A percentile compares a stretch with the other conserved stretches of the same genome.
Conservation (phyloP, 2,329 filamentous ascomycete species). For the Nemania serpens region DNA sequence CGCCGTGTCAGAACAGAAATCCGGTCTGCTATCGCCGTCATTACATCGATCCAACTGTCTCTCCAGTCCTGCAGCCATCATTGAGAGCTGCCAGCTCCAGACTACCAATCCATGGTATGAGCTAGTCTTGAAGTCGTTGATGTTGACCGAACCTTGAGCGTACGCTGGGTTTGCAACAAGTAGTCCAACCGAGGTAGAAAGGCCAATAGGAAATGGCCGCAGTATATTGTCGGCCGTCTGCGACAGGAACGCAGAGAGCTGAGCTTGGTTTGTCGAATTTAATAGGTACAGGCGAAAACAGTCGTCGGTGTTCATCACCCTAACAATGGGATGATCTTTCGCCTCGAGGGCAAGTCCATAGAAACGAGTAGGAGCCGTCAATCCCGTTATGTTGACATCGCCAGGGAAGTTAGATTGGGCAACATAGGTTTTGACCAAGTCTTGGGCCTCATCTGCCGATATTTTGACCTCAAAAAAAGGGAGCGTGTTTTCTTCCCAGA, state of each 20-base stretch:
- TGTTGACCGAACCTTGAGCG: constrained; percentile 51
- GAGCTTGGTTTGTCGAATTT: constrained; percentile 60
- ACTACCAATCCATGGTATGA: constrained; percentile 68
- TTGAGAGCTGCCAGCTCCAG: constrained; percentile 67
- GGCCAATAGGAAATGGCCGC: constrained; percentile 61
- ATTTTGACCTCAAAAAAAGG: constrained; percentile 59
- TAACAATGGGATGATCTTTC: constrained; percentile 53
- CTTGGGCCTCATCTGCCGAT: constrained; percentile 48
- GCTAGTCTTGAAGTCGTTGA: constrained; percentile 57
- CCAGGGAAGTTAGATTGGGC: constrained; percentile 49
- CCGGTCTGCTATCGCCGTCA: constrained; percentile 43
- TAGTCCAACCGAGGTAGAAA: constrained; percentile 60
- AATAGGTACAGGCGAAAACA: constrained; percentile 67
- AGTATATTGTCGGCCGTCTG: constrained; percentile 62
- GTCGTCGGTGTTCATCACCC: constrained; percentile 67
- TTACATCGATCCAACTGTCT: constrained; percentile 60
- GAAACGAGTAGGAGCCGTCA: constrained; percentile 52
- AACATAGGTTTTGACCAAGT: constrained; percentile 55
- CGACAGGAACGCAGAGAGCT: constrained; percentile 61
- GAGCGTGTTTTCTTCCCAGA: constrained; percentile 67
- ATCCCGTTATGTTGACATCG: constrained; percentile 49
- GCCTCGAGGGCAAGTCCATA: constrained; percentile 63
- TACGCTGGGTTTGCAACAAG: constrained; percentile 67
- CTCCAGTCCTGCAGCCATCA: constrained; percentile 66
- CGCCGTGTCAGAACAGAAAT: constrained; percentile 53